Percentiles rank a stretch among this genome's conserved stretches.
Evolutionary conservation across 179 eudicot species (phyloP).

Genomic region (Vitellaria paradoxa): DNA sequence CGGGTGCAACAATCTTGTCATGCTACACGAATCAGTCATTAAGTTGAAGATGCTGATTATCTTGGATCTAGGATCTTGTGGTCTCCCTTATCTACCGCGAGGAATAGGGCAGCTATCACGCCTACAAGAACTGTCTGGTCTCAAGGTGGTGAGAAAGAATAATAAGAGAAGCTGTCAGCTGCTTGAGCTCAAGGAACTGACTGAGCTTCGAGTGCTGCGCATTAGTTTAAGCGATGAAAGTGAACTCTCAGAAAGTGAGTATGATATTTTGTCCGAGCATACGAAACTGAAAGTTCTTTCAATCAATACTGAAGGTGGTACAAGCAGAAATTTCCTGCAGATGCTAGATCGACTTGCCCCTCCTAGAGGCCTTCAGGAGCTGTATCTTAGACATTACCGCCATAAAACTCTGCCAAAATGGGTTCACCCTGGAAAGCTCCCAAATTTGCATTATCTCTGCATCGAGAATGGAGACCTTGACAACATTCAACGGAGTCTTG

Average conservation of each 20-base stretch:
- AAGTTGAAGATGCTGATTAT: slow-evolving; percentile 25
- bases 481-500: too few species aligned
- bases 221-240: slow-evolving; percentile 29
- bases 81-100: slow-evolving; percentile 23
- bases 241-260: slow-evolving; percentile 29
- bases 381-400: slow-evolving; percentile 30
- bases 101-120: too few species aligned
- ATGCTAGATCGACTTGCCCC: slow-evolving; percentile 36
- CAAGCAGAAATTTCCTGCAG: slow-evolving; percentile 15
- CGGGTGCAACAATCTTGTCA: slow-evolving; percentile 31
- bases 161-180: too few species aligned
- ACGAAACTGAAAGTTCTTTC: slow-evolving; percentile 27
- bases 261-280: slow-evolving; percentile 19
- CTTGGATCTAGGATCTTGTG: slow-evolving; percentile 35
- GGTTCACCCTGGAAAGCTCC: slow-evolving; percentile 32
- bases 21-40: slow-evolving; percentile 30
- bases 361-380: slow-evolving; percentile 32
- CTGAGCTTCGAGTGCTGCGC: slow-evolving; percentile 9
- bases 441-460: slow-evolving; percentile 31
- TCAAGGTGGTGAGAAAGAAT: too few species aligned
- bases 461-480: slow-evolving; percentile 16
- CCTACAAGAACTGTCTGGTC: too few species aligned
- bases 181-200: too few species aligned
- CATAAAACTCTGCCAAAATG: slow-evolving; percentile 34
- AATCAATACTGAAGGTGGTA: slow-evolving; percentile 27